Conservation (phyloP, 306 rosid species). For the Cercis canadensis region DNA sequence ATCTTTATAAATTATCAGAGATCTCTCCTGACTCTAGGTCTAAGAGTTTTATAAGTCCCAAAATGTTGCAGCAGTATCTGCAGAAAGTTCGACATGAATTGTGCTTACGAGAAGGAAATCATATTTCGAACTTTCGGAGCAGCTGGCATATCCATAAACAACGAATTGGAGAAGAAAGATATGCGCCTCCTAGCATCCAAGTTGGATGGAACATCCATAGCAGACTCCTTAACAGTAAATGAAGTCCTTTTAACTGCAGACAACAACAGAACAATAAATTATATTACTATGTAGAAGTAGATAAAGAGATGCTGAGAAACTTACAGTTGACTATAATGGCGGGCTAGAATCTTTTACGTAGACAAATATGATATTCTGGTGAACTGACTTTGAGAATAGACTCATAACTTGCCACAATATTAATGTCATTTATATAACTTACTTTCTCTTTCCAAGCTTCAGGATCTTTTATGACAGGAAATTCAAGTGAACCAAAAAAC, state of each 20-base stretch:
- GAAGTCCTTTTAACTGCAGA: constrained; percentile 83
- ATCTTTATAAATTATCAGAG: neutral
- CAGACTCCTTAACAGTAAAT: constrained; percentile 93
- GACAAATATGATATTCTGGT: constrained; percentile 19
- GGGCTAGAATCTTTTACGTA: neutral
- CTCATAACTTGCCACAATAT: neutral
- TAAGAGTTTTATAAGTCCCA: constrained; percentile 14
- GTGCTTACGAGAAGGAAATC: constrained; percentile 95
- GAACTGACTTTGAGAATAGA: constrained; percentile 1
- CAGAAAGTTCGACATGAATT: constrained; percentile 12
- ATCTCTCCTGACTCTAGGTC: neutral
- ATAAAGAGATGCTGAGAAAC: constrained; percentile 12
- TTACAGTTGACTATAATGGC: neutral
- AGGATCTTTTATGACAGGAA: constrained; percentile 66
- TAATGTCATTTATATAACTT: constrained; percentile 31
- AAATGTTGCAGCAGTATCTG: constrained; percentile 20
- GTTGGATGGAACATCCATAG: constrained; percentile 97
- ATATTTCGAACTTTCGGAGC: constrained; percentile 96
- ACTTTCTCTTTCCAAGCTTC: constrained; percentile 96
- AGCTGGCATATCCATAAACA: constrained; percentile 95
- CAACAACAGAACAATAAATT: constrained; percentile 35
- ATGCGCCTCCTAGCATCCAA: constrained; percentile 96
- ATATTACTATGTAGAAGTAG: constrained; percentile 16
- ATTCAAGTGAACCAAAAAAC: constrained; percentile 65
- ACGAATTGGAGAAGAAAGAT: constrained; percentile 90